These are phyloP conservation scores for Tanacetum coccineum DNA, from an alignment of 129 eudicot genomes.

Conservation along the genomic window DNA sequence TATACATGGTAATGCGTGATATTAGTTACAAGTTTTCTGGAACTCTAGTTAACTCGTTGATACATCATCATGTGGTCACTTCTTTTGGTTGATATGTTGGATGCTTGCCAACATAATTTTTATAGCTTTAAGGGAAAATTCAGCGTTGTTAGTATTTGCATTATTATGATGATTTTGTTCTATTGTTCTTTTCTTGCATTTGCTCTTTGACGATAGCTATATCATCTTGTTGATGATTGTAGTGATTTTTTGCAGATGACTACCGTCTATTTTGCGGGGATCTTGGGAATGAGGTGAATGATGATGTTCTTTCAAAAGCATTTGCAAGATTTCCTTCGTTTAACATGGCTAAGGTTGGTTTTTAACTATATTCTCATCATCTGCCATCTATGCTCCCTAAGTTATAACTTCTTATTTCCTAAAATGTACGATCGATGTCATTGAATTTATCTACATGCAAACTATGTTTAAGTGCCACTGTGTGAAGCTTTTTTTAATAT, in stretches of 20 bases:
- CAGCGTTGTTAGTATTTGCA: not conserved
- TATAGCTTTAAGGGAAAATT: not conserved
- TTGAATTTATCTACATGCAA: too few relatives aligned
- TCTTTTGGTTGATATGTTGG: not conserved
- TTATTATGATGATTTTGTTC: slow-evolving; percentile 1
- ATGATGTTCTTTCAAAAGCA: slow-evolving; percentile 93
- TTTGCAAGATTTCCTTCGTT: slow-evolving; percentile 87
- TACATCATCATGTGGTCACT: not conserved
- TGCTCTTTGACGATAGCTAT: not conserved
- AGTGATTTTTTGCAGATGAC: slow-evolving; percentile 56
- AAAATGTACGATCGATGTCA: too few relatives aligned
- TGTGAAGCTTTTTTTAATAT: too few relatives aligned
- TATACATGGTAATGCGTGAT: not conserved
- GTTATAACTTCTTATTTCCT: not conserved
- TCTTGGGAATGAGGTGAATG: slow-evolving; percentile 99
- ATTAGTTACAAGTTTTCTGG: not conserved
- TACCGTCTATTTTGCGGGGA: slow-evolving; percentile 84
- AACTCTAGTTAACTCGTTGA: too few relatives aligned
- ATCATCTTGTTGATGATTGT: slow-evolving; percentile 21
- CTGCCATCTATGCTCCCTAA: not conserved
- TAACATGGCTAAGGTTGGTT: slow-evolving; percentile 83
- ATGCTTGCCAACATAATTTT: not conserved
- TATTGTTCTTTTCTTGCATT: not conserved
- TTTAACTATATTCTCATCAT: not conserved
- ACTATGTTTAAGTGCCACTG: too few relatives aligned